phyloP scores from a whole-genome alignment of 2,329 filamentous ascomycete species.

The Hirsutella rhossiliensis region DNA sequence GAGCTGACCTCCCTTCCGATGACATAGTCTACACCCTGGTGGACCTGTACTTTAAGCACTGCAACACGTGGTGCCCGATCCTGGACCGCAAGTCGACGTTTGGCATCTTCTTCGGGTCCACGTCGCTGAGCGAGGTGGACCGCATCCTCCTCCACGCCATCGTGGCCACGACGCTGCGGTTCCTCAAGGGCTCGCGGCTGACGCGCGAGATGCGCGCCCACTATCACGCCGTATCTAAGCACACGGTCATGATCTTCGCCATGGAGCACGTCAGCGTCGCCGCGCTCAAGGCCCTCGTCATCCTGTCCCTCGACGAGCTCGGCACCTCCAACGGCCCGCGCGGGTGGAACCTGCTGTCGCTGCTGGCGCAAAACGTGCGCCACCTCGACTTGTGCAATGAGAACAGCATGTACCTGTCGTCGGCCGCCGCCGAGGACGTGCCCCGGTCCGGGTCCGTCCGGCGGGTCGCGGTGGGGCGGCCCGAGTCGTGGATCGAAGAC shows the following conservation, averaged over 20 bases:
- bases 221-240: conserved; percentile 25
- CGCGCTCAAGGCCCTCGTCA: conserved; percentile 26
- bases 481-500: conserved; percentile 32
- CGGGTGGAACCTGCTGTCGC: conserved; percentile 27
- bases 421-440: conserved; percentile 16
- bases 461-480: conserved; percentile 20
- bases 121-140: conserved; percentile 25
- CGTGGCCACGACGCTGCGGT: conserved; percentile 28
- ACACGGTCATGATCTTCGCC: conserved; percentile 27
- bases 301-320: conserved; percentile 27
- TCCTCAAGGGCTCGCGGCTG: conserved; percentile 26
- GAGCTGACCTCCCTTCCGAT: conserved; percentile 42
- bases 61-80: conserved; percentile 45
- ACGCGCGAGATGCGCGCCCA: conserved; percentile 24
- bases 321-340: conserved; percentile 29
- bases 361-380: conserved; percentile 24
- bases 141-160: conserved; percentile 30
- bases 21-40: conserved; percentile 47
- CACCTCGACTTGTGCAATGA: conserved; percentile 28
- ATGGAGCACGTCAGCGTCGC: conserved; percentile 28
- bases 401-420: conserved; percentile 22
- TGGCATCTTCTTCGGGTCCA: conserved; percentile 26
- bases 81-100: conserved; percentile 30
- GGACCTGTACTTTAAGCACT: conserved; percentile 51
- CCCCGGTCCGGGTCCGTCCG: conserved; percentile 22